Base-by-base conservation (phyloP, 2,329 filamentous ascomycete species). In the Ophiobolus disseminans region DNA sequence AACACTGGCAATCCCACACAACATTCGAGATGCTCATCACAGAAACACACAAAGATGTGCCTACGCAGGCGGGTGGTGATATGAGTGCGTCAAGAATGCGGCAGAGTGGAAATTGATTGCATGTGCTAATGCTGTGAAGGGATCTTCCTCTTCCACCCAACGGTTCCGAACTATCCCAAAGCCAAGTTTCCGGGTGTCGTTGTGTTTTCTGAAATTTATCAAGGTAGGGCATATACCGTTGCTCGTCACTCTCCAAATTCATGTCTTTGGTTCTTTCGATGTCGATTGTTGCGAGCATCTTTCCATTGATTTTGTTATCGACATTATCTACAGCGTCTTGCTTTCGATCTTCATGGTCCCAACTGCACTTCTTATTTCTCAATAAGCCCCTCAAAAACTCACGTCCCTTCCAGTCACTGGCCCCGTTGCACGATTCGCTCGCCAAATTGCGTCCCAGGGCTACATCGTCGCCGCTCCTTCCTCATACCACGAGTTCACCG, bases 201-300 rank as follows among this genome's bases (percentile, higher is more conserved):
- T 11, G 80, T 97, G 47, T 97, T 96, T 71, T 92, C 88, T 62
- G 92, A 97, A 76, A 97, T 97, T 65, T 97, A 97, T 69, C 92
- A 97, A 86, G 91, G 91, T 91, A 73, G 5, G 50, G 13, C 30
- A 9, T 17, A 19, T 36, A 16, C 19, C n/a, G 11, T n/a, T n/a
- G n/a, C n/a, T n/a, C n/a, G n/a, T n/a, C n/a, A n/a, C n/a, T n/a
- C n/a, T n/a, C n/a, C n/a, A n/a, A n/a, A n/a, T n/a, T n/a, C n/a
- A n/a, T n/a, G n/a, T n/a, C n/a, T n/a, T n/a, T n/a, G n/a, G n/a
- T n/a, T n/a, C n/a, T n/a, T n/a, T n/a, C n/a, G n/a, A n/a, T n/a
- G n/a, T n/a, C n/a, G n/a, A n/a, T n/a, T n/a, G n/a, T n/a, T n/a
- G n/a, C n/a, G n/a, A n/a, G n/a, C n/a, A n/a, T n/a, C n/a, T n/a